Evolutionary conservation across 371 early-diverging fungal genomes (phyloP).

Genomic region (Mucor ambiguus): DNA sequence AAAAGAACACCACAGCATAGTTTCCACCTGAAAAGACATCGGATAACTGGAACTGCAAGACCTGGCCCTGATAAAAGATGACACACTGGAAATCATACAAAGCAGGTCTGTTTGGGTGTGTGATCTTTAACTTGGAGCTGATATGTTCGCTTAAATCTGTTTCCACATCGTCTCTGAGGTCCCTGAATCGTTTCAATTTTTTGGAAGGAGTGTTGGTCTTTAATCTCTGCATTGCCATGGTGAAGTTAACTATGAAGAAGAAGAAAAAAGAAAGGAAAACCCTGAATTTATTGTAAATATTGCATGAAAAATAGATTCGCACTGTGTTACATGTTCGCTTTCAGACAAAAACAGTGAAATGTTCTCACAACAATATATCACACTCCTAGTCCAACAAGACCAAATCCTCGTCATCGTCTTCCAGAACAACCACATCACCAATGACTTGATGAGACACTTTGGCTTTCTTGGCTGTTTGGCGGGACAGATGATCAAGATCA

Average conservation of each 20-base stretch:
- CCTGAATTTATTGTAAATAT: background rate
- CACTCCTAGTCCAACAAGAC: conserved; percentile 18
- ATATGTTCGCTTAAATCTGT: background rate
- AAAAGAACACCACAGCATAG: conserved; percentile 28
- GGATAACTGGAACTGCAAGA: conserved; percentile 16
- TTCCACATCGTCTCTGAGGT: background rate
- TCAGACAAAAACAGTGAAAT: background rate
- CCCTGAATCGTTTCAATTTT: background rate
- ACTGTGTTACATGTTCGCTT: background rate
- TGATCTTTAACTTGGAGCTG: background rate
- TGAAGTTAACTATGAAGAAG: background rate
- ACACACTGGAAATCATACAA: conserved; percentile 17
- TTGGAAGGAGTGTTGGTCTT: background rate
- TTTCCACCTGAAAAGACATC: background rate
- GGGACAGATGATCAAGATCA: background rate
- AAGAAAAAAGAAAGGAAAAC: background rate
- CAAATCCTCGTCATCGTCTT: conserved; percentile 27
- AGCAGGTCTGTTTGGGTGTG: background rate
- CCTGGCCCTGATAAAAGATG: conserved; percentile 13
- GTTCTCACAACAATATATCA: background rate
- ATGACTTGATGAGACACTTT: conserved; percentile 10
- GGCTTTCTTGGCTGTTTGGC: conserved; percentile 17
- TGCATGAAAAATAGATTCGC: conserved; percentile 3
- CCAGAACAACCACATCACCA: conserved; percentile 24
- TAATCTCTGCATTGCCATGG: background rate